A percentile compares a stretch with the other conserved stretches of the same genome.
These are phyloP conservation scores for Arachis stenosperma DNA, from an alignment of 306 rosid species.

Conservation along the genomic window DNA sequence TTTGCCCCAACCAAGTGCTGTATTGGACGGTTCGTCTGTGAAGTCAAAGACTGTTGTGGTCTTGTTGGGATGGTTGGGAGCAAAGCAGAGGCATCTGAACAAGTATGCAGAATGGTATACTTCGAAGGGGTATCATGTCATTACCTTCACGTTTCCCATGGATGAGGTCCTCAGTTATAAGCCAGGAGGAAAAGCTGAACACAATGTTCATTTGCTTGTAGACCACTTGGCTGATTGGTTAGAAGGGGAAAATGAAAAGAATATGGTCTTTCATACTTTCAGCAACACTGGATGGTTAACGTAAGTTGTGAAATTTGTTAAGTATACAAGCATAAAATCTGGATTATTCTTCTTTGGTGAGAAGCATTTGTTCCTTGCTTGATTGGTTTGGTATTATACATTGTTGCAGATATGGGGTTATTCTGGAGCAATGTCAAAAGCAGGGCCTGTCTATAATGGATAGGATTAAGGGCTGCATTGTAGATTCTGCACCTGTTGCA, in stretches of 20 bases:
- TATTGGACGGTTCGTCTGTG: conserved; percentile 53
- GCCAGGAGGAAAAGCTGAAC: conserved; percentile 83
- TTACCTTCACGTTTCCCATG: conserved; percentile 95
- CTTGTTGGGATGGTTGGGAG: conserved; percentile 96
- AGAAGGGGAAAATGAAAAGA: conserved; percentile 86
- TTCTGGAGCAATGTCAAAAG: conserved; percentile 73
- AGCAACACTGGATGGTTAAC: conserved; percentile 99
- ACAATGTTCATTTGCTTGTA: conserved; percentile 76
- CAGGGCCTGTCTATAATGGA: conserved; percentile 61
- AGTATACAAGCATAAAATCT: neutral
- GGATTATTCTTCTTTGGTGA: neutral
- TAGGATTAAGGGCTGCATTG: conserved; percentile 88
- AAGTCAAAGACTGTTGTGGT: conserved; percentile 89
- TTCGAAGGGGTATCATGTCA: conserved; percentile 83
- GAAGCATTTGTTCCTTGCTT: conserved; percentile 27
- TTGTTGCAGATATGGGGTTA: conserved; percentile 77
- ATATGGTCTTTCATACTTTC: conserved; percentile 89
- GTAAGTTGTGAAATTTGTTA: conserved; percentile 50
- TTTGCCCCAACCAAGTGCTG: conserved; percentile 69
- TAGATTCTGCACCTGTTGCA: conserved; percentile 99
- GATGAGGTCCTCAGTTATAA: conserved; percentile 72
- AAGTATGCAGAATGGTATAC: conserved; percentile 95
- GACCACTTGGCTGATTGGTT: conserved; percentile 90
- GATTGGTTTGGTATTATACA: conserved; percentile 22
- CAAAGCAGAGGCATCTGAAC: conserved; percentile 89